A percentile compares a stretch with the other conserved stretches of the same genome.
phyloP scores from a whole-genome alignment of 2,329 filamentous ascomycete species.

The Pseudogymnoascus sp. region DNA sequence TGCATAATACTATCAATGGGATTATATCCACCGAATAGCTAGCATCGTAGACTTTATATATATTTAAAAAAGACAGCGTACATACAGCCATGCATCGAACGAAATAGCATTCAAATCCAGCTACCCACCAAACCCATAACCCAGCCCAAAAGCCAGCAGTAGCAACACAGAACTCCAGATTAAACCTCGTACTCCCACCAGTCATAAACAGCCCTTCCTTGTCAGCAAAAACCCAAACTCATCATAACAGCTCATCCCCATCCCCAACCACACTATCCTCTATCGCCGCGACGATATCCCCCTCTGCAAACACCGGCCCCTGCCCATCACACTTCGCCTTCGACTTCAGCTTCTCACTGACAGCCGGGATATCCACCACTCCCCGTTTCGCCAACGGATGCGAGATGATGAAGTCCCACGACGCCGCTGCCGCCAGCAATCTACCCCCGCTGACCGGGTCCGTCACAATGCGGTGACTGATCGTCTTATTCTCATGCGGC shows the following conservation, averaged over 20 bases:
- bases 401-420: conserved; percentile 83
- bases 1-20: neutral
- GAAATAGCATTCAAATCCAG: neutral
- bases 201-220: neutral
- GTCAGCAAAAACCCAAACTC: neutral
- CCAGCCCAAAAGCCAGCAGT: neutral
- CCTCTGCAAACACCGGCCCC: conserved; percentile 79
- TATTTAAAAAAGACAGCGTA: neutral
- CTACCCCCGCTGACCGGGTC: conserved; percentile 57
- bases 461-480: conserved; percentile 60
- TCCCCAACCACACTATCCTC: conserved; percentile 69
- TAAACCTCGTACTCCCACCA: neutral
- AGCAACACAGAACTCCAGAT: neutral
- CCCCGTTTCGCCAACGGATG: conserved; percentile 72
- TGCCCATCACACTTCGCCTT: conserved; percentile 76
- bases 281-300: conserved; percentile 64
- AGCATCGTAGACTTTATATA: neutral
- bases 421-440: conserved; percentile 66
- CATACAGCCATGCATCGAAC: neutral
- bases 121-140: neutral
- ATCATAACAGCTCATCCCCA: conserved; percentile 67
- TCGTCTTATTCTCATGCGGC: conserved; percentile 53
- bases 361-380: conserved; percentile 70
- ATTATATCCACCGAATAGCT: neutral
- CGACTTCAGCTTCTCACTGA: conserved; percentile 70